Evolutionary conservation across 768 basidiomycete genomes (phyloP).

Genomic region (Tylopilus intermedius): DNA sequence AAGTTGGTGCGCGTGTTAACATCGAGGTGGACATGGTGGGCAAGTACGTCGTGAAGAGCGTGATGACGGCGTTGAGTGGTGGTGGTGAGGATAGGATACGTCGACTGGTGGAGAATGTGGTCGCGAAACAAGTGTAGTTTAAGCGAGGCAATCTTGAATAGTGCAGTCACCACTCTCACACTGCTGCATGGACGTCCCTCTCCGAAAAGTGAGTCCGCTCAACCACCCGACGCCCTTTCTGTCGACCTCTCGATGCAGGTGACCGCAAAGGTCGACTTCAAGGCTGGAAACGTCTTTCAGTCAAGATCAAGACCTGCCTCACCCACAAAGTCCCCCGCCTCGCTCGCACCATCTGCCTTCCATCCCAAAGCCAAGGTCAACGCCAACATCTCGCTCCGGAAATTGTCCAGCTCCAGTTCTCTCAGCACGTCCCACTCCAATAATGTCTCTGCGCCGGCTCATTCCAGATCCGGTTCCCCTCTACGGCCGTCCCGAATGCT

Average conservation of each 20-base stretch:
- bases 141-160: not conserved
- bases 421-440: constrained; percentile 12
- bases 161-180: not conserved
- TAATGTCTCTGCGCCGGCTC: constrained; percentile 34
- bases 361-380: constrained; percentile 62
- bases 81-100: constrained; percentile 45
- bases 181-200: constrained; percentile 33
- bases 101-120: constrained; percentile 46
- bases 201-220: constrained; percentile 41
- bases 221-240: not conserved
- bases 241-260: constrained; percentile 37
- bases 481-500: constrained; percentile 34
- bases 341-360: constrained; percentile 26
- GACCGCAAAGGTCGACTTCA: constrained; percentile 47
- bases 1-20: constrained; percentile 78
- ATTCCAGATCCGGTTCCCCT: constrained; percentile 40
- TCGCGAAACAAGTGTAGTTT: not conserved
- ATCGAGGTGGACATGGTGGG: constrained; percentile 95
- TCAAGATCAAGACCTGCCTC: constrained; percentile 45
- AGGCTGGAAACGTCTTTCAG: constrained; percentile 27
- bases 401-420: constrained; percentile 21
- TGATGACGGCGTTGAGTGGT: constrained; percentile 59
- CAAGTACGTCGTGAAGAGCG: constrained; percentile 86
- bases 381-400: constrained; percentile 38
- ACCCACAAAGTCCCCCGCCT: constrained; percentile 36